Conservation (phyloP, 306 rosid genomes). For the Bauhinia variegata region DNA sequence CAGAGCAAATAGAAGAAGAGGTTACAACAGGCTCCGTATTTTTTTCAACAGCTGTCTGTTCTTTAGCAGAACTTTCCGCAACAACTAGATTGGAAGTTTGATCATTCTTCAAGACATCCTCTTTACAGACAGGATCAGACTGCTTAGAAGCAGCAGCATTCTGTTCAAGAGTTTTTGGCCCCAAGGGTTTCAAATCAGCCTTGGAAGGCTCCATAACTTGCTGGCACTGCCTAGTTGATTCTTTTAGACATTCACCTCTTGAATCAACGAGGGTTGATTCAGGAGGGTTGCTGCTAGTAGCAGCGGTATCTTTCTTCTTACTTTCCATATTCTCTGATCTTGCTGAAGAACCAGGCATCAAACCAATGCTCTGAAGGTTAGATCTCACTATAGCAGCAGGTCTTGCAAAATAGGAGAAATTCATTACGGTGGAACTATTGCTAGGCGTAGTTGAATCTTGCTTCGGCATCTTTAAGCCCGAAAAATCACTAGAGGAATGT, state of each 20-base stretch:
- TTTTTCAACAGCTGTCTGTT: constrained; percentile 49
- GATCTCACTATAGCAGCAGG: constrained; percentile 66
- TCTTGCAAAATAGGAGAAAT: constrained; percentile 79
- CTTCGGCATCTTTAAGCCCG: constrained; percentile 52
- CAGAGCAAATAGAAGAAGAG: constrained; percentile 82
- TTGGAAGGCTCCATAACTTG: constrained; percentile 50
- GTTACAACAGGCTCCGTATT: constrained; percentile 55
- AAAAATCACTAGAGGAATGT: constrained; percentile 52
- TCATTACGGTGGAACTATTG: constrained; percentile 55
- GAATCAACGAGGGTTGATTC: constrained; percentile 48
- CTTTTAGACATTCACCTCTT: constrained; percentile 44
- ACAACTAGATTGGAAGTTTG: constrained; percentile 43
- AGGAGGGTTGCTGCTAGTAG: constrained; percentile 45
- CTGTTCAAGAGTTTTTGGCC: constrained; percentile 57
- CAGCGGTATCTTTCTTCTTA: constrained; percentile 46
- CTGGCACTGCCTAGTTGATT: constrained; percentile 43
- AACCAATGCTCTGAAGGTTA: constrained; percentile 54
- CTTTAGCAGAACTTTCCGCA: constrained; percentile 50
- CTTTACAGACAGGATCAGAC: constrained; percentile 50
- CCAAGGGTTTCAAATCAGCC: constrained; percentile 47
- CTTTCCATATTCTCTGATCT: constrained; percentile 45
- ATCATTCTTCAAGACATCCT: constrained; percentile 51
- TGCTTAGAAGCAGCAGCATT: constrained; percentile 47
- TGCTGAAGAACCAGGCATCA: constrained; percentile 43
- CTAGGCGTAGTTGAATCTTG: constrained; percentile 52